phyloP scores from a whole-genome alignment of 75 land plant genomes.

The Cunninghamia lanceolata region DNA sequence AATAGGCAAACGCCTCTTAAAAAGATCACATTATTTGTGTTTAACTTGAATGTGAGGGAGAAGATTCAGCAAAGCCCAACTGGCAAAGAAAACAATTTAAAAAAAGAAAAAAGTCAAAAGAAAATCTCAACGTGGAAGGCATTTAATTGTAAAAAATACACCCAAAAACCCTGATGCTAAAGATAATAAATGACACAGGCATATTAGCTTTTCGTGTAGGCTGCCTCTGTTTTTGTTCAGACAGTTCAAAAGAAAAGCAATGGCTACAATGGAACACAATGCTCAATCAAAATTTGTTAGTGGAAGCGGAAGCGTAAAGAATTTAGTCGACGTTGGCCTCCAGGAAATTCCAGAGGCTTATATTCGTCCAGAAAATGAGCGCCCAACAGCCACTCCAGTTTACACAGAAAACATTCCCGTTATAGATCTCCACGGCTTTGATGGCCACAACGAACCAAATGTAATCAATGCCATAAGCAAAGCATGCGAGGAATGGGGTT shows the following conservation, averaged over 20 bases:
- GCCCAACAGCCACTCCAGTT: neutral
- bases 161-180: too few relatives aligned
- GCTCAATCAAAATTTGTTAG: neutral
- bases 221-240: neutral
- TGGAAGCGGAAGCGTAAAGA: neutral
- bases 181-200: too few relatives aligned
- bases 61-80: too few relatives aligned
- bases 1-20: too few relatives aligned
- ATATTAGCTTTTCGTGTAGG: neutral
- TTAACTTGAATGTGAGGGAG: too few relatives aligned
- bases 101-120: too few relatives aligned
- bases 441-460: conserved; percentile 24
- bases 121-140: too few relatives aligned
- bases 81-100: too few relatives aligned
- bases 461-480: neutral
- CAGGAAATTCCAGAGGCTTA: neutral
- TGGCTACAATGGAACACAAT: neutral
- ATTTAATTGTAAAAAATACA: too few relatives aligned
- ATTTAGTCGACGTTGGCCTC: neutral
- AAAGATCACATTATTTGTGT: too few relatives aligned
- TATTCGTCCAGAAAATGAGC: neutral
- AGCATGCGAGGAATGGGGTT: neutral
- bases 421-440: conserved; percentile 47
- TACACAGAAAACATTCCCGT: conserved; percentile 27
- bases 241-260: neutral